Conservation (phyloP, 345 rosid genomes). For the Balakata baccata region DNA sequence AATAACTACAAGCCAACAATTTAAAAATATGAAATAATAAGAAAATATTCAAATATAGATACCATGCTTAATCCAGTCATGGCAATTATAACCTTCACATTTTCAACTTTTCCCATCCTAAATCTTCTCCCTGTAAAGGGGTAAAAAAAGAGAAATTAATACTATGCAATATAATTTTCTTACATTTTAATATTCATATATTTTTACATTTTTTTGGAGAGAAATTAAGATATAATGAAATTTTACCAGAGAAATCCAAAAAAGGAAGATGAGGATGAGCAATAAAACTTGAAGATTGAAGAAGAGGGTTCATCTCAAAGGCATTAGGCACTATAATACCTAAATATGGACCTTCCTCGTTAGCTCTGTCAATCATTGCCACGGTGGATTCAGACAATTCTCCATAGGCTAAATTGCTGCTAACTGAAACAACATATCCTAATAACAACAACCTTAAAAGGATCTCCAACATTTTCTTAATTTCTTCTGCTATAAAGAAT, state of each 20-base stretch:
- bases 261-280: constrained; percentile 37
- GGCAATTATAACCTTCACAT: constrained; percentile 47
- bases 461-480: background rate
- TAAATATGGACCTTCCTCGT: constrained; percentile 51
- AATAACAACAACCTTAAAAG: background rate
- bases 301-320: constrained; percentile 79
- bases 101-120: constrained; percentile 47
- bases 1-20: background rate
- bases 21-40: background rate
- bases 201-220: too few relatives aligned
- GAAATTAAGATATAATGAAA: background rate
- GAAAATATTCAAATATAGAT: background rate
- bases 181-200: too few relatives aligned
- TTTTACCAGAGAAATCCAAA: constrained; percentile 55
- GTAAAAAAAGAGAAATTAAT: background rate
- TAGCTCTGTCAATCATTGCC: constrained; percentile 33
- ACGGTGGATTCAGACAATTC: constrained; percentile 19
- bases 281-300: constrained; percentile 46
- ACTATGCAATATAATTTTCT: background rate
- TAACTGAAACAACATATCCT: constrained; percentile 22
- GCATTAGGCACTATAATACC: constrained; percentile 71
- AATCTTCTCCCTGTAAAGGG: constrained; percentile 52
- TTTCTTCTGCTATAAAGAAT: too few relatives aligned
- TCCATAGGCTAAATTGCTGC: constrained; percentile 30
- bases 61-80: constrained; percentile 77